Evolutionary conservation across 345 rosid species (phyloP).

Genomic region (Murraya paniculata): DNA sequence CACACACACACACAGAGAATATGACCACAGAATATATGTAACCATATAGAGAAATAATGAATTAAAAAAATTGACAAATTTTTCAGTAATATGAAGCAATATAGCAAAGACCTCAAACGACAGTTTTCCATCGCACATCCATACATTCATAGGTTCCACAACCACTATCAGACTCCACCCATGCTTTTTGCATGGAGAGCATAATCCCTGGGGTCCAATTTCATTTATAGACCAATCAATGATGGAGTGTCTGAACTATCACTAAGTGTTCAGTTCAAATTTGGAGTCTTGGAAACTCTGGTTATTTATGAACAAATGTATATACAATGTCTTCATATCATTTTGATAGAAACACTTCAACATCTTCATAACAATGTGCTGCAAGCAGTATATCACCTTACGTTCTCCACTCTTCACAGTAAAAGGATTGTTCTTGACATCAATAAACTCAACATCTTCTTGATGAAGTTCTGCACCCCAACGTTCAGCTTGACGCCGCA

Average conservation of each 20-base stretch:
- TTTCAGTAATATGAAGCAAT: not conserved
- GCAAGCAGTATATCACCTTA: constrained; percentile 54
- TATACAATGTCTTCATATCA: too few species aligned
- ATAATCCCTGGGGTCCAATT: not conserved
- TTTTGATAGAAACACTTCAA: not conserved
- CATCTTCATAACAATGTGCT: not conserved
- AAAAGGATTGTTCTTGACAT: constrained; percentile 67
- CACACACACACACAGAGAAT: not conserved
- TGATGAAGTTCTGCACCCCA: constrained; percentile 97
- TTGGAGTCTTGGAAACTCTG: not conserved
- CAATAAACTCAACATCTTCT: constrained; percentile 87
- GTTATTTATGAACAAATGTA: not conserved
- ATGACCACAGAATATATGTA: not conserved
- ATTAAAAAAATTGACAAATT: not conserved
- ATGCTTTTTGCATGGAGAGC: not conserved
- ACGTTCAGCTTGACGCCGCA: constrained; percentile 93
- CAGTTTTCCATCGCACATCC: not conserved
- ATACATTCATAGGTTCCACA: not conserved
- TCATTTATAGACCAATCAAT: not conserved
- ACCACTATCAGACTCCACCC: not conserved
- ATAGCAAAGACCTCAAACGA: not conserved
- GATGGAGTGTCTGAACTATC: not conserved
- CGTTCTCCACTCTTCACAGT: constrained; percentile 79
- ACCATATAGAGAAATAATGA: not conserved
- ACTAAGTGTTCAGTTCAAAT: not conserved